Evolutionary conservation across 2,329 filamentous ascomycete species (phyloP).

Genomic region (Calonectria ilicicola): DNA sequence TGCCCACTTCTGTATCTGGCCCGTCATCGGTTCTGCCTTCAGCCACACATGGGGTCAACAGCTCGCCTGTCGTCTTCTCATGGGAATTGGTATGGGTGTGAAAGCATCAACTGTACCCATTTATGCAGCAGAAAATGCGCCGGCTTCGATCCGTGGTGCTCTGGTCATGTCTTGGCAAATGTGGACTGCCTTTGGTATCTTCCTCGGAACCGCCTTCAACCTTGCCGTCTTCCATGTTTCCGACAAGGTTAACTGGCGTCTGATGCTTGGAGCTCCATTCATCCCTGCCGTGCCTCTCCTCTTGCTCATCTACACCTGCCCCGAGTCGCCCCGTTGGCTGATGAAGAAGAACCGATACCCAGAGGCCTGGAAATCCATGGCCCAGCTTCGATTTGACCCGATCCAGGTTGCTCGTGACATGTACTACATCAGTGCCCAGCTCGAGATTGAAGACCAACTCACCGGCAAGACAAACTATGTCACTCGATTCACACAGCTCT

Average conservation of each 20-base stretch:
- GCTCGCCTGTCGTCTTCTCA: conserved; percentile 73
- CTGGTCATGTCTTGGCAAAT: conserved; percentile 86
- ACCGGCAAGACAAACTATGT: conserved; percentile 54
- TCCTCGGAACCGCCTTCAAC: conserved; percentile 57
- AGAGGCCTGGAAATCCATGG: conserved; percentile 69
- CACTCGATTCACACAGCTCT: conserved; percentile 68
- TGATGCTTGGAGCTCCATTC: conserved; percentile 71
- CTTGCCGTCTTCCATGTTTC: conserved; percentile 44
- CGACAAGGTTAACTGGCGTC: conserved; percentile 49
- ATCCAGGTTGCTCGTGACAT: conserved; percentile 71
- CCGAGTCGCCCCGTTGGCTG: conserved; percentile 73
- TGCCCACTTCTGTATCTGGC: conserved; percentile 76
- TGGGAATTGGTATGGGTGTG: conserved; percentile 77
- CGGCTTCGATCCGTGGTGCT: conserved; percentile 76
- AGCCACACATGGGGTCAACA: conserved; percentile 76
- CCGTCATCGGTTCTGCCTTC: conserved; percentile 73
- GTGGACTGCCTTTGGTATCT: conserved; percentile 70
- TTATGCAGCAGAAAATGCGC: conserved; percentile 79
- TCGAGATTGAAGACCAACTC: conserved; percentile 54
- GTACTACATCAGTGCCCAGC: conserved; percentile 64
- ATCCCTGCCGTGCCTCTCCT: conserved; percentile 67
- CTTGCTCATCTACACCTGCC: conserved; percentile 69
- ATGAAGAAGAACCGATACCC: conserved; percentile 73
- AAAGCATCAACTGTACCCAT: conserved; percentile 77
- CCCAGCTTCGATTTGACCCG: conserved; percentile 62